phyloP scores from a whole-genome alignment of 352 stramenopile species.

The Globisporangium megalacanthum region DNA sequence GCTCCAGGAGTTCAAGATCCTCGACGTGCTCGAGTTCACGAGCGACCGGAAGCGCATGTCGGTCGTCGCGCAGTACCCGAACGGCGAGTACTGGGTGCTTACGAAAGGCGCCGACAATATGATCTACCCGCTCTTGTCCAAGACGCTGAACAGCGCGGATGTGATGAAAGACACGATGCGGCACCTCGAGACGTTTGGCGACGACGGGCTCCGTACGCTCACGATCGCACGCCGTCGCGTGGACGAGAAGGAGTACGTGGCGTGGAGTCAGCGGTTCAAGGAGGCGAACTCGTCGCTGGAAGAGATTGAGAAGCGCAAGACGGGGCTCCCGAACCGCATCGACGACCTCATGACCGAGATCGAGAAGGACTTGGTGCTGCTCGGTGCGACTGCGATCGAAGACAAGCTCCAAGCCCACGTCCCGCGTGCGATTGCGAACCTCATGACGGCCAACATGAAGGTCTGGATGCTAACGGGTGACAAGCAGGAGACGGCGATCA shows the following conservation, averaged over 20 bases:
- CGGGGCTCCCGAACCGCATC: constrained; percentile 58
- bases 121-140: constrained; percentile 77
- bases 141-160: constrained; percentile 38
- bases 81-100: constrained; percentile 63
- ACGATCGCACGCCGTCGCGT: constrained; percentile 66
- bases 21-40: too few species aligned
- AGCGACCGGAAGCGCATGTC: too few species aligned
- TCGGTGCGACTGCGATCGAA: constrained; percentile 91
- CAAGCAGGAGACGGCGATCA: constrained; percentile 93
- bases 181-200: constrained; percentile 73
- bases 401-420: constrained; percentile 92
- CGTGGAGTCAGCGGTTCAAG: constrained; percentile 67
- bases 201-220: constrained; percentile 82
- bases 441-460: constrained; percentile 86
- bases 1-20: constrained; percentile 51
- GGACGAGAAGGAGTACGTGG: constrained; percentile 43
- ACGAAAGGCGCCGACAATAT: constrained; percentile 93
- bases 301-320: constrained; percentile 80
- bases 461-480: constrained; percentile 94
- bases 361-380: constrained; percentile 72
- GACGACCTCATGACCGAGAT: constrained; percentile 73
- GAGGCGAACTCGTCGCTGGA: constrained; percentile 62
- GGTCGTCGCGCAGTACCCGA: constrained; percentile 46
- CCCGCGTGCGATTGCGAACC: constrained; percentile 77
- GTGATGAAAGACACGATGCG: constrained; percentile 50